Evolutionary conservation across 306 rosid genomes (phyloP), one percentile per base, ranked within the genome.

Genomic region (Fragaria vesca): DNA sequence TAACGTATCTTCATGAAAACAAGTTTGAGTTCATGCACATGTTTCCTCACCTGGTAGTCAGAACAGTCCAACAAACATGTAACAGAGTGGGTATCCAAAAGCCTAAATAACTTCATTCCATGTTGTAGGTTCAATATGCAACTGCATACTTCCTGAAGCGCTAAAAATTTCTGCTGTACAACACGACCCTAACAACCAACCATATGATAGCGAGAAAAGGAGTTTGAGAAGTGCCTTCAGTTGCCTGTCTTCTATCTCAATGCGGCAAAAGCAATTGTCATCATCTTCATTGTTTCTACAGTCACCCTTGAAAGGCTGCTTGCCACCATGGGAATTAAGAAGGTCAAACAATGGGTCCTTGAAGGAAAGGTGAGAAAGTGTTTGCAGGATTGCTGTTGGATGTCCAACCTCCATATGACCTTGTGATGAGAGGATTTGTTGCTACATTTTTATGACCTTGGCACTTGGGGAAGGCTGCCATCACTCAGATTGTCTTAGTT

Each of bases 231-330:
- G 87, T 79, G 72, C 82, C 24, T 87, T 90, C 87, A 86, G 85
- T 76, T 87, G 94, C 86, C 66, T 93, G 84, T 93, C 99, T 9
- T 91, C 99, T 0, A 91, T 95, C 82, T 95, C 97, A 32, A 88
- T 80, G 97, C 88, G 97, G 69, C 99, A 95, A 87, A 93, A 87
- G 94, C 99, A 95, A 67, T 71, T 93, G 57, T 93, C 97, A 1
- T 88, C 93, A 0, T 89, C 94, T 62, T 95, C 99, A 34, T 73
- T 93, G 75, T 89, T 91, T 87, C 89, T 95, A 69, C 97, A 90
- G 80, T 95, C 99, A 30, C 99, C 99, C n/a, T 62, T 86, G 71
- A 91, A 88, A 82, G 97, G 97, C 7, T 93, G 96, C 72, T 83
- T 93, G 57, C 91, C 96, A 1, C 85, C 97, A 3, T 95, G 90